Evolutionary conservation across 352 stramenopile species (phyloP), one percentile per base, ranked within the genome.

Genomic region (Phytopythium litorale): DNA sequence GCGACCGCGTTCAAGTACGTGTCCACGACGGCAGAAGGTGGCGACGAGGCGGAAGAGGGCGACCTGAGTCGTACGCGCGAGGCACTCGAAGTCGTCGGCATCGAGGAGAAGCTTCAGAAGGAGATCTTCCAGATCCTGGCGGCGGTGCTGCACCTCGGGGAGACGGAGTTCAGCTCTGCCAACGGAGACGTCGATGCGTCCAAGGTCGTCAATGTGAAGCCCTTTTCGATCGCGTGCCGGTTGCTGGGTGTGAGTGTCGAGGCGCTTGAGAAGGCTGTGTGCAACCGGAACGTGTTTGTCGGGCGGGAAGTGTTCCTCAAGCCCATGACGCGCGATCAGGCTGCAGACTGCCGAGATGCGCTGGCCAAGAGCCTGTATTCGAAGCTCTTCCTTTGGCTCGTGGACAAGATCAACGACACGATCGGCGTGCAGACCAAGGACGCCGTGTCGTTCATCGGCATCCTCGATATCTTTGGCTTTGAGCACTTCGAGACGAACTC

Each of bases 381-480:
- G 42, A 97, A 97, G 54, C 71, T 99, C 18, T 99, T 99, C 63
- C 66, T 96, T 42, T 99, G 94, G 94, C 81, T 99, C 9, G 96
- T 99, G 42, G 79, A 96, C 46, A 78, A 91, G 52, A 97, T 98
- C 65, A 98, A 98, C 70, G 77, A 94, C 46, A 93, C 86, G 4
- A 97, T 98, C 43, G 82, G 84, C 35, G 86, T 89, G 8, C 72
- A 79, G 35, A 78, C 66, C 8, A 75, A 68, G 23, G 46, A 64
- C 7, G 68, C 66, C 7, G 65, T 70, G 8, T 79, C 88, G 25
- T 95, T 96, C 55, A 98, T 98, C 57, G 91, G 93, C 9, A 95
- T 98, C 64, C 67, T 98, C 11, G 91, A 98, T 64, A 98, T 98
- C 62, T 98, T 97, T 52, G 91, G 91, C 12, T 98, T 98, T 65